Conservation (phyloP, 495 filamentous ascomycete genomes). For the Penicillium verhagenii region DNA sequence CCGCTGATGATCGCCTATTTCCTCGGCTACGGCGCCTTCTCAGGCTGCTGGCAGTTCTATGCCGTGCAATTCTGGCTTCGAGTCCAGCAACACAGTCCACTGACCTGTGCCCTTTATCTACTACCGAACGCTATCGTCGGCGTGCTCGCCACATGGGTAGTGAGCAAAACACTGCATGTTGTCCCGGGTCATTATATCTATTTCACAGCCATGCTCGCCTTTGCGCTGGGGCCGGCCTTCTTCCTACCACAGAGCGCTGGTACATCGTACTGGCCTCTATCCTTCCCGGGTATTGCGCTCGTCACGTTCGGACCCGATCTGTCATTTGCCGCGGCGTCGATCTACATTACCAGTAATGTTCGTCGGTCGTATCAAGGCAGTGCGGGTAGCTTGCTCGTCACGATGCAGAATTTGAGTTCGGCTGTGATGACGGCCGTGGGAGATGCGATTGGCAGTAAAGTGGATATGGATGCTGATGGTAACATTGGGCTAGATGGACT, state of each 20-base stretch:
- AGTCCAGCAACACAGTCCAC: constrained; percentile 36
- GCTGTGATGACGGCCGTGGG: constrained; percentile 47
- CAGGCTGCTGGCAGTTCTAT: constrained; percentile 52
- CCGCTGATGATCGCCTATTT: constrained; percentile 49
- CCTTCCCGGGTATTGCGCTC: constrained; percentile 27
- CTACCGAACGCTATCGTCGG: constrained; percentile 47
- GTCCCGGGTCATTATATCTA: constrained; percentile 52
- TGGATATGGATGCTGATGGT: constrained; percentile 34
- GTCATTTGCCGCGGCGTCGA: constrained; percentile 33
- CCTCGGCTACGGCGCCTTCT: constrained; percentile 46
- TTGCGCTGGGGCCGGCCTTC: constrained; percentile 31
- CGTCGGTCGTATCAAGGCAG: constrained; percentile 34
- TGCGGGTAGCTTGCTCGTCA: constrained; percentile 35
- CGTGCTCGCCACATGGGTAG: constrained; percentile 44
- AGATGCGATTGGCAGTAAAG: constrained; percentile 43
- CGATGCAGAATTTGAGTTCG: constrained; percentile 33
- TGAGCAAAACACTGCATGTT: constrained; percentile 43
- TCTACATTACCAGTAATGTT: constrained; percentile 37
- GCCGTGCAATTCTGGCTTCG: constrained; percentile 51
- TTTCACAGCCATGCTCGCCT: constrained; percentile 33
- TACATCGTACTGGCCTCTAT: constrained; percentile 33
- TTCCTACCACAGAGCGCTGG: constrained; percentile 32
- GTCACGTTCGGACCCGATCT: constrained; percentile 37
- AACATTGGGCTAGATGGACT: constrained; percentile 44
- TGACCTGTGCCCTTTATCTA: constrained; percentile 43